These are phyloP conservation scores for Phytophthora fragariae DNA, from an alignment of 352 stramenopile genomes.

Conservation along the genomic window DNA sequence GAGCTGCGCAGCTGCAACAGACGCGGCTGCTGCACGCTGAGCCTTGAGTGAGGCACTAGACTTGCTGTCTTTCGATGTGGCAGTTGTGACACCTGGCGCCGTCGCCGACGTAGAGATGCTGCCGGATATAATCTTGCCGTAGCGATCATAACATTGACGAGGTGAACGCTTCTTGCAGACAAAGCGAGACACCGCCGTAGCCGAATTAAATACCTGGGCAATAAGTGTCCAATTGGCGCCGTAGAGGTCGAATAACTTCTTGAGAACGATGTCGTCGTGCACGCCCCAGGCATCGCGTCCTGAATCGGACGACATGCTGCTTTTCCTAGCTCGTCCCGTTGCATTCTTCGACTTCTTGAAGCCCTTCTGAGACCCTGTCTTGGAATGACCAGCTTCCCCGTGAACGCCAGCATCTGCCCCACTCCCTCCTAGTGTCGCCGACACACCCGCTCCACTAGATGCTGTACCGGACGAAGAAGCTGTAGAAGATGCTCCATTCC, in stretches of 20 bases:
- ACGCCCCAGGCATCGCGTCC: conserved; percentile 70
- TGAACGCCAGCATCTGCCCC: conserved; percentile 20
- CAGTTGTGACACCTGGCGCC: conserved; percentile 1
- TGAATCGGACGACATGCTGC: conserved; percentile 65
- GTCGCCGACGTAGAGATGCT: conserved; percentile 36
- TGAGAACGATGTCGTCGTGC: conserved; percentile 80
- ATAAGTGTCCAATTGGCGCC: conserved; percentile 90
- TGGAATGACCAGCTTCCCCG: conserved; percentile 22
- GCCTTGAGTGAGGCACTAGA: conserved; percentile 45
- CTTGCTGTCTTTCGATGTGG: conserved; percentile 56
- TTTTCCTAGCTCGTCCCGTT: conserved; percentile 56
- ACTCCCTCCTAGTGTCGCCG: conserved; percentile 6
- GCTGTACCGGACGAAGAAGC: conserved; percentile 31
- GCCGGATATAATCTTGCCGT: conserved; percentile 84
- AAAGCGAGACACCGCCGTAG: conserved; percentile 75
- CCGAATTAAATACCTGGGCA: conserved; percentile 82
- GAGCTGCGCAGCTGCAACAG: conserved; percentile 44
- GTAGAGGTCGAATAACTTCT: conserved; percentile 89
- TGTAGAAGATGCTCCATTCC: conserved; percentile 31
- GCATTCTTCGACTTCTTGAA: conserved; percentile 75
- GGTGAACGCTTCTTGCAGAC: conserved; percentile 80
- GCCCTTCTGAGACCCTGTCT: conserved; percentile 30
- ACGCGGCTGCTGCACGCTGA: conserved; percentile 47
- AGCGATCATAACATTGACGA: conserved; percentile 88
- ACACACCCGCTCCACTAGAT: conserved; percentile 25